Evolutionary conservation across 2,329 filamentous ascomycete genomes (phyloP).

Genomic region (Cladorrhinum sp.): DNA sequence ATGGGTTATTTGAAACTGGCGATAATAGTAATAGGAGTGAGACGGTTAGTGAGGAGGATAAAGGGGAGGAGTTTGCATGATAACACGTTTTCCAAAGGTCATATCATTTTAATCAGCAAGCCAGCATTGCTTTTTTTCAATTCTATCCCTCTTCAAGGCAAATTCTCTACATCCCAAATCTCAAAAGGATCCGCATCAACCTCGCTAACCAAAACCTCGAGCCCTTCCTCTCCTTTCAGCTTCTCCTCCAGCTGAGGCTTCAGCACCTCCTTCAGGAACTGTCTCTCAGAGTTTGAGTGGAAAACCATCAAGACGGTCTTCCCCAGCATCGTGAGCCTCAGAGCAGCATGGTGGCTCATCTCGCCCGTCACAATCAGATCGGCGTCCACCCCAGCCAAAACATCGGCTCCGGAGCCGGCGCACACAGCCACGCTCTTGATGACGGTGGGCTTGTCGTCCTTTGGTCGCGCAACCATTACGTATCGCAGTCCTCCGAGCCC

Average conservation of each 20-base stretch:
- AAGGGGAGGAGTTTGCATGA: conserved; percentile 8
- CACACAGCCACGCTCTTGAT: conserved; percentile 74
- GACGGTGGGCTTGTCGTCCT: conserved; percentile 27
- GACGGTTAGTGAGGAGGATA: conserved; percentile 27
- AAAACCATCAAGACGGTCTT: conserved; percentile 81
- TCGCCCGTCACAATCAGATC: conserved; percentile 90
- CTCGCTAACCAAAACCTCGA: conserved; percentile 67
- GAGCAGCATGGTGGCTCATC: conserved; percentile 86
- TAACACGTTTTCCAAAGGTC: not conserved
- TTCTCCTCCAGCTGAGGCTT: conserved; percentile 59
- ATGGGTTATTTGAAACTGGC: conserved; percentile 36
- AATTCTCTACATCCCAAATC: conserved; percentile 55
- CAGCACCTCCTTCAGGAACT: conserved; percentile 72
- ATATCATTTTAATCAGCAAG: not conserved
- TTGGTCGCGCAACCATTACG: conserved; percentile 34
- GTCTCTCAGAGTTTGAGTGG: conserved; percentile 89
- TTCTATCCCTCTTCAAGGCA: conserved; percentile 3
- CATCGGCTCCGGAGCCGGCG: conserved; percentile 78
- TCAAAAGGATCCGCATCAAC: conserved; percentile 85
- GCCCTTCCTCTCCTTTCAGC: conserved; percentile 49
- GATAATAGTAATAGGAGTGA: no score
- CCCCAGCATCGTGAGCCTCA: conserved; percentile 80
- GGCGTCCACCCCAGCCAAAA: conserved; percentile 68
- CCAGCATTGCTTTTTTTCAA: not conserved
- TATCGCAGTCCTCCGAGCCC: conserved; percentile 63